Conservation (phyloP, 163 green algal genomes). For the Scenedesmus sp. region DNA sequence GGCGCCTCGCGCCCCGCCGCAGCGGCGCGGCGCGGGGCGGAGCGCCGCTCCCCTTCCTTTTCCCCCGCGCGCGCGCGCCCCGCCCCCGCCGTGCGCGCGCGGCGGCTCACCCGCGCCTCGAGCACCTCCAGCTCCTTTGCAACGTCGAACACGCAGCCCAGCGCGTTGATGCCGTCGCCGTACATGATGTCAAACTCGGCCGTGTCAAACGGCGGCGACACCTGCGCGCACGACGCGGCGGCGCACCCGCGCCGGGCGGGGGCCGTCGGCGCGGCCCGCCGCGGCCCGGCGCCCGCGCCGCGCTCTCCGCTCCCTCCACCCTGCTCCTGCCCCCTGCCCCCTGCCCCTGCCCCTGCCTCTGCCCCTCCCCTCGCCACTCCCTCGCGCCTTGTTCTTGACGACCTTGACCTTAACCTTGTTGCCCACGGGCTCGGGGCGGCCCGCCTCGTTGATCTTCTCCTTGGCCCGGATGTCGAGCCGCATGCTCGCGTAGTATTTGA, state of each 20-base stretch:
- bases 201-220: slow-evolving; percentile 46
- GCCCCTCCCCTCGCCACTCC: too few species aligned
- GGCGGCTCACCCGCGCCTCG: slow-evolving; percentile 51
- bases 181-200: slow-evolving; percentile 96
- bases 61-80: too few species aligned
- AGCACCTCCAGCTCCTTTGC: slow-evolving; percentile 79
- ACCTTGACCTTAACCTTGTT: slow-evolving; percentile 86
- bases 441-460: slow-evolving; percentile 68
- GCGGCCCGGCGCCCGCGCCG: too few species aligned
- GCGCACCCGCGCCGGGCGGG: too few species aligned
- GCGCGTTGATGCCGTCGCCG: slow-evolving; percentile 78
- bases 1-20: too few species aligned
- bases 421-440: slow-evolving; percentile 61
- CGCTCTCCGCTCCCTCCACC: neutral
- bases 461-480: slow-evolving; percentile 91
- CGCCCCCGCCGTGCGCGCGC: too few species aligned
- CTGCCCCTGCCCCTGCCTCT: slow-evolving; percentile 30
- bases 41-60: too few species aligned
- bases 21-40: too few species aligned
- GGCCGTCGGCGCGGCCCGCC: too few species aligned
- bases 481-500: slow-evolving; percentile 94
- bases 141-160: slow-evolving; percentile 86
- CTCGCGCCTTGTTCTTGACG: slow-evolving; percentile 95
- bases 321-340: too few species aligned
- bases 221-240: slow-evolving; percentile 11